phyloP scores from a whole-genome alignment of 2,329 filamentous ascomycete species.

The Alternaria ethzedia region DNA sequence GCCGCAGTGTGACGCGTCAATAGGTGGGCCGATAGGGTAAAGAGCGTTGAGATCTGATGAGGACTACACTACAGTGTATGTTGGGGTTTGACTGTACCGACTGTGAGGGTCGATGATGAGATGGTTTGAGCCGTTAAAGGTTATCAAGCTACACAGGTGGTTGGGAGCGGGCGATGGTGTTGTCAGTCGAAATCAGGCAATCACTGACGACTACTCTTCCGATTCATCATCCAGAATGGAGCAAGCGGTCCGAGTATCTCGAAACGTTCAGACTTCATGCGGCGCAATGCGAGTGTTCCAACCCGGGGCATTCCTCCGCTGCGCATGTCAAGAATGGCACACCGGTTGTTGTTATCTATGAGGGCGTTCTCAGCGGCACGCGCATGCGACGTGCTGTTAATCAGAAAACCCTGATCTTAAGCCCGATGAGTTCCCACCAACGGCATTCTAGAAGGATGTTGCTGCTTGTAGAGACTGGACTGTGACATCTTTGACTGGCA shows the following conservation, averaged over 20 bases:
- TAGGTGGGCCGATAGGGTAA: constrained; percentile 10
- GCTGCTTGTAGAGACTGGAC: constrained; percentile 7
- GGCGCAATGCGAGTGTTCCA: not conserved
- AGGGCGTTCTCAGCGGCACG: constrained; percentile 3
- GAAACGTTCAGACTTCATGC: constrained; percentile 9
- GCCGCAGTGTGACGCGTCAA: constrained; percentile 9
- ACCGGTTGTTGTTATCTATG: not conserved
- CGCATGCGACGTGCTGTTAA: not conserved
- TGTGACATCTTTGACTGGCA: constrained; percentile 16
- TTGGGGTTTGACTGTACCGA: constrained; percentile 1
- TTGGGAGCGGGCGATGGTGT: not conserved
- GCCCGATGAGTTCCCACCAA: not conserved
- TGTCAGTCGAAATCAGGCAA: not conserved
- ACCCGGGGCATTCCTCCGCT: not conserved
- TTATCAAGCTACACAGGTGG: not conserved
- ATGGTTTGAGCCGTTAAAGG: not conserved
- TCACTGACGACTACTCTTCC: constrained; percentile 3
- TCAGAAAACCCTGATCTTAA: constrained; percentile 7
- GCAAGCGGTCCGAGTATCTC: constrained; percentile 4
- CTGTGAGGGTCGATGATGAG: not conserved
- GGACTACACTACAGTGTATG: not conserved
- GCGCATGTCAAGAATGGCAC: not conserved
- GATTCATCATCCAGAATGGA: constrained; percentile 4
- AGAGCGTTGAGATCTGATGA: not conserved
- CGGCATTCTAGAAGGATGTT: constrained; percentile 8